These are phyloP conservation scores for Pestalotiopsis sp. DNA, from an alignment of 2,329 filamentous ascomycete genomes.

Conservation along the genomic window DNA sequence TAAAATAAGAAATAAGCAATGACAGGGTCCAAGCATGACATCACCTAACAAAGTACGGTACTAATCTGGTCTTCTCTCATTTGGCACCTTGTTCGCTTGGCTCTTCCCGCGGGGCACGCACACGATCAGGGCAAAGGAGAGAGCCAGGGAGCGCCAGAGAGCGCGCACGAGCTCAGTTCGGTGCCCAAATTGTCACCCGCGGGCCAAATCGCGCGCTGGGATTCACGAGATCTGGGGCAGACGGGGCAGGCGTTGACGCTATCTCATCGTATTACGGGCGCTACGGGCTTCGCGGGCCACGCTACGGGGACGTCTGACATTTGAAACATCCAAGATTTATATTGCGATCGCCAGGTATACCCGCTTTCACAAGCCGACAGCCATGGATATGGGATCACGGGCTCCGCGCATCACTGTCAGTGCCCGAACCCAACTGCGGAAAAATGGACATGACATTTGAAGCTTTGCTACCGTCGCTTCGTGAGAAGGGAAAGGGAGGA, in stretches of 20 bases:
- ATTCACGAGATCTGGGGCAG: not conserved
- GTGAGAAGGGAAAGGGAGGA: not conserved
- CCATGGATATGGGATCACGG: not conserved
- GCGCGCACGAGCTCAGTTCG: too few relatives aligned
- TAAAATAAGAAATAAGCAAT: not conserved
- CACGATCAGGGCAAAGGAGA: too few relatives aligned
- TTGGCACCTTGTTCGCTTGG: not conserved
- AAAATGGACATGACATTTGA: not conserved
- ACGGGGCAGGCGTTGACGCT: not conserved
- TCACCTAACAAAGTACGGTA: not conserved
- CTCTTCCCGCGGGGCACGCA: not conserved
- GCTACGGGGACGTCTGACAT: not conserved
- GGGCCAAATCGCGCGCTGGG: not conserved
- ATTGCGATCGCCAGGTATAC: not conserved
- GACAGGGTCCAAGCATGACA: not conserved
- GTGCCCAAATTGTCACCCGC: not conserved
- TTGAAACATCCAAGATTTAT: not conserved
- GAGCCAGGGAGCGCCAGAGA: too few relatives aligned
- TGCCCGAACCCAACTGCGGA: not conserved
- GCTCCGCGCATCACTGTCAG: not conserved
- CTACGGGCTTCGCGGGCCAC: not conserved
- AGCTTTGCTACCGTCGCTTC: not conserved
- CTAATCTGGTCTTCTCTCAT: not conserved
- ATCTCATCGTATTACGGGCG: not conserved
- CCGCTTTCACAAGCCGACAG: not conserved